Evolutionary conservation across 1,284 basidiomycete genomes (phyloP).

Genomic region (Tilletia indica): DNA sequence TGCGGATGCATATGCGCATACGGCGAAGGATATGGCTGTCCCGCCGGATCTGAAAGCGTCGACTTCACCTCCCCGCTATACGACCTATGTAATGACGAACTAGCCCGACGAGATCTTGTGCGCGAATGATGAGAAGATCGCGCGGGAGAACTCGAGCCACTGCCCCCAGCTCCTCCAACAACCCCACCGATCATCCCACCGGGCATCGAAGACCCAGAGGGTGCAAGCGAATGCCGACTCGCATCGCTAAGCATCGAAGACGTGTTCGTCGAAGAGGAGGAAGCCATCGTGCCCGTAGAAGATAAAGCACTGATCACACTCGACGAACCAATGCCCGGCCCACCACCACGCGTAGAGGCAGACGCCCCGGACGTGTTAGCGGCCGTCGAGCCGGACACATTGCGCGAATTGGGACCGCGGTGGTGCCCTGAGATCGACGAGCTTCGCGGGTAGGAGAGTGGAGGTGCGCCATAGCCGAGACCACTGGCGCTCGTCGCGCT

Average conservation of each 20-base stretch:
- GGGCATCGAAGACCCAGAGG: not conserved
- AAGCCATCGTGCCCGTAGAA: constrained; percentile 5
- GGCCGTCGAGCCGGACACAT: not conserved
- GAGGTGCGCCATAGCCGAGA: too few relatives aligned
- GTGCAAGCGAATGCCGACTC: constrained; percentile 1
- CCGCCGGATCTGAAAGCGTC: not conserved
- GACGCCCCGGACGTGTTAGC: constrained; percentile 2
- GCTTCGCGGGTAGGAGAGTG: not conserved
- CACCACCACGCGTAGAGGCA: not conserved
- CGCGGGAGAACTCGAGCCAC: not conserved
- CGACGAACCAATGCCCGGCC: not conserved
- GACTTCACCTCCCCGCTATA: not conserved
- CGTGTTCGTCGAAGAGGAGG: not conserved
- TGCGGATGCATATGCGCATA: constrained; percentile 2
- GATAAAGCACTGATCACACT: constrained; percentile 1
- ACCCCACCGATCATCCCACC: not conserved
- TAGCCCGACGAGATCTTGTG: not conserved
- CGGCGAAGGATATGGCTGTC: not conserved
- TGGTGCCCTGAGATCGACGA: not conserved
- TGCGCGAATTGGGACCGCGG: not conserved
- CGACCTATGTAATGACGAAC: not conserved
- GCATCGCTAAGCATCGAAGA: constrained; percentile 5
- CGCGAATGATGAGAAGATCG: not conserved
- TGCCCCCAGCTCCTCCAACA: not conserved
- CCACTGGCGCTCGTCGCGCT: too few relatives aligned